These are phyloP conservation scores for Datura wrightii DNA, from an alignment of 257 asterid genomes.

Conservation along the genomic window DNA sequence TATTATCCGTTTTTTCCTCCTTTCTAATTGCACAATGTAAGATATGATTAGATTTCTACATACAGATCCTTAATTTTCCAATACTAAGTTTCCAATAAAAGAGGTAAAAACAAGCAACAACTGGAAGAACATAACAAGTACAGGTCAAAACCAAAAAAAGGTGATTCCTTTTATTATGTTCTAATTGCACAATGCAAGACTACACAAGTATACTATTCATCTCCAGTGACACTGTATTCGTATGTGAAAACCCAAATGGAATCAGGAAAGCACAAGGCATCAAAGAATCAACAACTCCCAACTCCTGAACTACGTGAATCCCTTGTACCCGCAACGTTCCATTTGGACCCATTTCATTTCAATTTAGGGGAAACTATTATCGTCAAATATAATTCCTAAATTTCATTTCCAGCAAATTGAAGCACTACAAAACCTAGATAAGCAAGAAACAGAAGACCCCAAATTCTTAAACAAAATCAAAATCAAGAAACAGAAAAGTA, in stretches of 20 bases:
- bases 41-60: neutral
- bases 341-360: neutral
- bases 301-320: neutral
- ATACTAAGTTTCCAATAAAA: neutral
- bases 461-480: neutral
- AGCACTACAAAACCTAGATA: neutral
- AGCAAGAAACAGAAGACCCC: constrained; percentile 12
- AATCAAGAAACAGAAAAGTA: neutral
- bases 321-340: neutral
- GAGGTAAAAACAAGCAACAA: constrained; percentile 21
- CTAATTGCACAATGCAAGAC: constrained; percentile 6
- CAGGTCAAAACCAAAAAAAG: neutral
- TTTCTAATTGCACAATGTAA: neutral
- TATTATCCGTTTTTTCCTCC: neutral
- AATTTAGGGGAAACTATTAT: neutral
- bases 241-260: neutral
- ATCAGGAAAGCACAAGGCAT: neutral
- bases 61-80: neutral
- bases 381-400: neutral
- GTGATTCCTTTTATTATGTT: neutral
- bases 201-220: neutral
- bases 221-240: neutral
- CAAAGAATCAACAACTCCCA: neutral
- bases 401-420: constrained; percentile 10
- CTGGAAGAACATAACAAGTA: neutral